Evolutionary conservation across 345 rosid genomes (phyloP).

Genomic region (Sisymbrium altissimum): DNA sequence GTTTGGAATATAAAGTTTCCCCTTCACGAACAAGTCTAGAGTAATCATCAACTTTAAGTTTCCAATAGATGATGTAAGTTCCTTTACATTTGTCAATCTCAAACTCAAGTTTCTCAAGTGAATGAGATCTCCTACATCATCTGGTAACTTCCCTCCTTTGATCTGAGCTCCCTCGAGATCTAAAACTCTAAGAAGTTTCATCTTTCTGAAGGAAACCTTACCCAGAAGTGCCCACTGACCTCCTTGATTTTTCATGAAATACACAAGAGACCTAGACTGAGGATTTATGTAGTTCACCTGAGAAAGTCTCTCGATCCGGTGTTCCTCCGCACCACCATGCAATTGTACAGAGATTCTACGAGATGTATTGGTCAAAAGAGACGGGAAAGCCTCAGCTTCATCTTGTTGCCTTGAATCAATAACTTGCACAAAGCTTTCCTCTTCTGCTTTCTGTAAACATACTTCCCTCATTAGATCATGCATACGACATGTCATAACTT

Average conservation of each 20-base stretch:
- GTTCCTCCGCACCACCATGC: constrained; percentile 28
- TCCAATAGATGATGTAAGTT: constrained; percentile 18
- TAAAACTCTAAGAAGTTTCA: constrained; percentile 38
- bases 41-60: constrained; percentile 24
- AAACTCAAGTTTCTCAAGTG: constrained; percentile 34
- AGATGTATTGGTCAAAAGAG: constrained; percentile 9
- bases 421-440: constrained; percentile 26
- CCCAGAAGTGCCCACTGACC: constrained; percentile 23
- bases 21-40: constrained; percentile 22
- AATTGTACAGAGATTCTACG: constrained; percentile 34
- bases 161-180: constrained; percentile 34
- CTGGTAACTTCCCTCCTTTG: constrained; percentile 25
- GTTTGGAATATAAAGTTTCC: constrained; percentile 18
- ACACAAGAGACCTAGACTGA: constrained; percentile 35
- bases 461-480: constrained; percentile 39
- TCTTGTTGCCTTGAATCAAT: constrained; percentile 4
- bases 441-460: constrained; percentile 24
- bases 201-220: constrained; percentile 23
- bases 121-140: constrained; percentile 38
- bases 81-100: constrained; percentile 21
- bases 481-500: constrained; percentile 25
- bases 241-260: constrained; percentile 27
- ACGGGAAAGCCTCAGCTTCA: background rate
- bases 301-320: constrained; percentile 13
- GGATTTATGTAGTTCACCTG: constrained; percentile 25